Conservation (phyloP, 148 eudicot genomes). For the Euryodendron excelsum region DNA sequence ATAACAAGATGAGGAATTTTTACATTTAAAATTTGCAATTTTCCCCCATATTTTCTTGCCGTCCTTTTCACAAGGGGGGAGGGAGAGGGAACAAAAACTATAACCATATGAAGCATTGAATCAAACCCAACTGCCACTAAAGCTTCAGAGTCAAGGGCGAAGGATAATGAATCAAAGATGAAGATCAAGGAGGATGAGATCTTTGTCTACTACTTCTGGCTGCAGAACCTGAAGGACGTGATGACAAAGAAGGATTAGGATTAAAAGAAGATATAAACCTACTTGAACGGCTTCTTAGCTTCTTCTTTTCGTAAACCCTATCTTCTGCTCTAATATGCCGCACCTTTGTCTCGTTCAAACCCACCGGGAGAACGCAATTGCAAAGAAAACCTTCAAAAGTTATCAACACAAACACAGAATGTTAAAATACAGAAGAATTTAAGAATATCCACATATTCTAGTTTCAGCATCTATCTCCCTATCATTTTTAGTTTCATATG, state of each 20-base stretch:
- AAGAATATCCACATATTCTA: neutral
- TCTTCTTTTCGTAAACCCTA: constrained; percentile 49
- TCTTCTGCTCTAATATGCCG: constrained; percentile 53
- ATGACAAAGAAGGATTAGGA: constrained; percentile 29
- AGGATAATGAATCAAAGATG: neutral
- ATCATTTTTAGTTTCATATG: no score
- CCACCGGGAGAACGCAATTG: constrained; percentile 54
- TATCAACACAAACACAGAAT: neutral
- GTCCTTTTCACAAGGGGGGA: neutral
- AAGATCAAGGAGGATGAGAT: constrained; percentile 4
- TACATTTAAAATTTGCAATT: neutral
- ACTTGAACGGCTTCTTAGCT: constrained; percentile 65
- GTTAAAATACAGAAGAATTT: neutral
- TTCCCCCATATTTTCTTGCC: neutral
- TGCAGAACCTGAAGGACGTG: constrained; percentile 26
- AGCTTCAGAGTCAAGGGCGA: neutral
- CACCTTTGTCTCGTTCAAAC: constrained; percentile 73
- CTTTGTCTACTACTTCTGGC: neutral
- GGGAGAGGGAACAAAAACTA: neutral
- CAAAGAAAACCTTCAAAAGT: constrained; percentile 43
- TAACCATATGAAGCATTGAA: neutral
- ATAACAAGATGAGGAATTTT: no score
- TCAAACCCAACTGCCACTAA: neutral
- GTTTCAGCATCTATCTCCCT: no score
- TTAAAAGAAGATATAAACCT: constrained; percentile 53